Evolutionary conservation across 176 grass and related monocot genomes (phyloP).

Genomic region (Raddia distichophylla): DNA sequence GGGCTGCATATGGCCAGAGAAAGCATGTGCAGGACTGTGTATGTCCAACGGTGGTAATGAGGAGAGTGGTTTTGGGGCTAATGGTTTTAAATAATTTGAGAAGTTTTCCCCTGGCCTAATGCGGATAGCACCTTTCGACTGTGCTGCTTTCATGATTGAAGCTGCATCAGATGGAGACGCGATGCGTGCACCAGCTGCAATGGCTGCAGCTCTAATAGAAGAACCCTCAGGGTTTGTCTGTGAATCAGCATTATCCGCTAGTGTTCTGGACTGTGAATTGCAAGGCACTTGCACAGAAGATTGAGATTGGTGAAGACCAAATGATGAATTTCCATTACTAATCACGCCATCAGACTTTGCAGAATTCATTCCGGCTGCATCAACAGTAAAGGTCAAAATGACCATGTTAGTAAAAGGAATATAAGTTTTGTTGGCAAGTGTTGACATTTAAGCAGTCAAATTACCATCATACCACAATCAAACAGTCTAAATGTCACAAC

Average conservation of each 20-base stretch:
- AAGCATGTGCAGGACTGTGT: constrained; percentile 31
- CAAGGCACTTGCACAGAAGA: constrained; percentile 30
- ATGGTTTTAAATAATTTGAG: constrained; percentile 47
- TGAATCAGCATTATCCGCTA: constrained; percentile 17
- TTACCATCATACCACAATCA: neutral
- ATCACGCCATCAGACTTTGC: constrained; percentile 7
- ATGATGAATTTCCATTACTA: constrained; percentile 44
- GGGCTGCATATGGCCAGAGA: constrained; percentile 18
- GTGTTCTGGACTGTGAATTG: constrained; percentile 31
- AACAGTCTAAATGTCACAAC: neutral
- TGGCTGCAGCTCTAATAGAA: constrained; percentile 60
- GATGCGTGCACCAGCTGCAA: constrained; percentile 60
- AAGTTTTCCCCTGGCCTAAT: constrained; percentile 56
- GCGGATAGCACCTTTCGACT: constrained; percentile 51
- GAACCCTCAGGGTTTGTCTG: constrained; percentile 36
- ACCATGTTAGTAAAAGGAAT: neutral
- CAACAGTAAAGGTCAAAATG: constrained; percentile 30
- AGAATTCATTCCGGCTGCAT: constrained; percentile 48
- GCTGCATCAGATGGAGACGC: constrained; percentile 60
- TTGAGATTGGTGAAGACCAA: constrained; percentile 36
- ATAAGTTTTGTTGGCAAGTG: neutral
- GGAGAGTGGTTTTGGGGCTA: constrained; percentile 38
- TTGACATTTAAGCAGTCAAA: constrained; percentile 20
- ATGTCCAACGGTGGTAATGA: constrained; percentile 14
- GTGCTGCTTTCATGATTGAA: constrained; percentile 61